Evolutionary conservation across 2,329 filamentous ascomycete genomes (phyloP), one percentile per base, ranked within the genome.

Genomic region (Elsinoe necatrix): DNA sequence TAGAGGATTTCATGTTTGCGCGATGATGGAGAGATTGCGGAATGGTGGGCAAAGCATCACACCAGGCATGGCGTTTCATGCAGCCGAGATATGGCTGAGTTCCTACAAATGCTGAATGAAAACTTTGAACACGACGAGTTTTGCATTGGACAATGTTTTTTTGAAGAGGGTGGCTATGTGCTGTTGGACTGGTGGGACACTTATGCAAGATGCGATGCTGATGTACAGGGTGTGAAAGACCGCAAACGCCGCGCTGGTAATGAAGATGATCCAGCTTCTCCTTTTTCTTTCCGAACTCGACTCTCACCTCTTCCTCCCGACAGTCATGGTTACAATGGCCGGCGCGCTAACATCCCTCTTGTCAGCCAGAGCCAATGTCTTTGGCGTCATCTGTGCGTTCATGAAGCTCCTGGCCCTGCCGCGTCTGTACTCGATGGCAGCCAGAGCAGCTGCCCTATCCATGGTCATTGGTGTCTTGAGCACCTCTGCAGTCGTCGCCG

Each of bases 381-480:
- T 73, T 8, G 82, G 82, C 39, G 84, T 86, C 59, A 78, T 73
- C 4, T 81, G 78, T 1, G 81, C 82, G 54, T 82, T 77, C 3
- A 83, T 82, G 57, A 85, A 80, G 67, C 84, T 88, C 62, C 82
- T 78, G 57, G 87, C 85, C 45, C 87, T 75, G 5, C 85, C 86
- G 55, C 87, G 75, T 25, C 87, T 77, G 71, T 88, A 84, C 55
- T 83, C 79, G 62, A 92, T 91, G 67, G 85, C 82, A 56, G 85
- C 85, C 14, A 92, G 77, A 2, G 87, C 87, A 69, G 89, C 78
- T 68, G 89, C 87, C 55, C 87, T 78, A 56, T 77, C 75, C 56
- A 78, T 68, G 7, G 42, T 56, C 14, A 57, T 14, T 62, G 62
- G 60, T 66, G 63, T 16, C 62, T 63, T 9, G 67, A 67, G 51